phyloP scores from a whole-genome alignment of 352 stramenopile species.

The Phytophthora constricta region DNA sequence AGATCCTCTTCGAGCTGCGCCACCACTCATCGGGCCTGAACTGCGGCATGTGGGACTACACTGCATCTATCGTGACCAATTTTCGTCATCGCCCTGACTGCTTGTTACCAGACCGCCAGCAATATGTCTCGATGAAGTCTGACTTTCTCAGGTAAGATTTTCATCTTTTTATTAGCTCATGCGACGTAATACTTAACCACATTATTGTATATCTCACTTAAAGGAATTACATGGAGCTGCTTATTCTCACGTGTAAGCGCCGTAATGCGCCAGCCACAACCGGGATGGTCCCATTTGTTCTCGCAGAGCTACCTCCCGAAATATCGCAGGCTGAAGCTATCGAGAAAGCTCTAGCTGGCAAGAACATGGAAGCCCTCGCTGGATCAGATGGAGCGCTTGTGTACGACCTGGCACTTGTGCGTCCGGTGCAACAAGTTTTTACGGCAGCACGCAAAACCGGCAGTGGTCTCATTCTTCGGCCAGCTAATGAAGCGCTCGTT shows the following conservation, averaged over 20 bases:
- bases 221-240: conserved; percentile 91
- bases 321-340: conserved; percentile 75
- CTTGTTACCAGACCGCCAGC: conserved; percentile 92
- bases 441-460: conserved; percentile 3
- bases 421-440: conserved; percentile 51
- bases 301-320: conserved; percentile 84
- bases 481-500: conserved; percentile 46
- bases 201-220: not conserved
- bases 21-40: conserved; percentile 96
- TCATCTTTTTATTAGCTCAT: not conserved
- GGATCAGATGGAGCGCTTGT: conserved; percentile 96
- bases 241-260: conserved; percentile 95
- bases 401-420: conserved; percentile 92
- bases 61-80: conserved; percentile 96
- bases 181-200: no score
- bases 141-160: conserved; percentile 56
- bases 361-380: conserved; percentile 83
- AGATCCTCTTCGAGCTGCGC: conserved; percentile 95
- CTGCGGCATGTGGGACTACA: conserved; percentile 98
- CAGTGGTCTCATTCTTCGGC: not conserved
- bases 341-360: conserved; percentile 81
- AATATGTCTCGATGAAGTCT: conserved; percentile 76
- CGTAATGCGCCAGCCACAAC: conserved; percentile 94
- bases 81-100: conserved; percentile 84
- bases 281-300: conserved; percentile 96